Evolutionary conservation across 1,139 yeast species (phyloP).

Genomic region (Candida freyschussii): DNA sequence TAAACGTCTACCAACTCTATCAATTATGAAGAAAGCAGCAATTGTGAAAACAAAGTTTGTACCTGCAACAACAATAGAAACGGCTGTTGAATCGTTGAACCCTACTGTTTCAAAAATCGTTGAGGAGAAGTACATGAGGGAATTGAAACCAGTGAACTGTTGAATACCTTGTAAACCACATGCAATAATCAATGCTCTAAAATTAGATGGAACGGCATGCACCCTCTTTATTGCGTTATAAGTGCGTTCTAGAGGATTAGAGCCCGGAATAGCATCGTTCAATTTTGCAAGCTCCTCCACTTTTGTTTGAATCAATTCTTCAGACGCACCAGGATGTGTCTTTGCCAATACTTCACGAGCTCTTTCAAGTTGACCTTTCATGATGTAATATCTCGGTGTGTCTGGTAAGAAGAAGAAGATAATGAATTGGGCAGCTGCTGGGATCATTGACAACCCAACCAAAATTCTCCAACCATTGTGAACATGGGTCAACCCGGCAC

Average conservation of each 20-base stretch:
- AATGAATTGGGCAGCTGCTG: constrained; percentile 71
- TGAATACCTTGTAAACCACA: constrained; percentile 92
- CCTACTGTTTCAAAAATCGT: constrained; percentile 87
- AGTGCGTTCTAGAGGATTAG: constrained; percentile 44
- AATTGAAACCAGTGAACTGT: constrained; percentile 91
- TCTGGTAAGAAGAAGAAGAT: constrained; percentile 85
- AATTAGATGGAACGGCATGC: constrained; percentile 71
- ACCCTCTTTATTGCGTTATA: constrained; percentile 62
- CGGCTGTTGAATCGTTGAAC: constrained; percentile 79
- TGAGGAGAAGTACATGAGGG: constrained; percentile 87
- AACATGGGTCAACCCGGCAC: constrained; percentile 75
- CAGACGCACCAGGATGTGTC: constrained; percentile 52
- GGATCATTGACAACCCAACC: constrained; percentile 84
- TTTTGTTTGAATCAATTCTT: constrained; percentile 49
- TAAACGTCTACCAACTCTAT: constrained; percentile 76
- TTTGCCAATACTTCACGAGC: constrained; percentile 64
- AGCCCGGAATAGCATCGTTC: constrained; percentile 52
- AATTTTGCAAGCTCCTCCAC: constrained; percentile 44
- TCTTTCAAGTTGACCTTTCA: constrained; percentile 54
- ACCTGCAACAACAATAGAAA: constrained; percentile 83
- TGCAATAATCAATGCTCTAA: constrained; percentile 79
- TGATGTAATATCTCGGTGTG: constrained; percentile 85
- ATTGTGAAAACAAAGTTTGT: constrained; percentile 83
- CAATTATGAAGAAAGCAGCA: constrained; percentile 77
- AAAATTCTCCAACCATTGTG: constrained; percentile 86